These are phyloP conservation scores for Trichoderma endophyticum DNA, from an alignment of 2,329 filamentous ascomycete genomes.

Conservation along the genomic window DNA sequence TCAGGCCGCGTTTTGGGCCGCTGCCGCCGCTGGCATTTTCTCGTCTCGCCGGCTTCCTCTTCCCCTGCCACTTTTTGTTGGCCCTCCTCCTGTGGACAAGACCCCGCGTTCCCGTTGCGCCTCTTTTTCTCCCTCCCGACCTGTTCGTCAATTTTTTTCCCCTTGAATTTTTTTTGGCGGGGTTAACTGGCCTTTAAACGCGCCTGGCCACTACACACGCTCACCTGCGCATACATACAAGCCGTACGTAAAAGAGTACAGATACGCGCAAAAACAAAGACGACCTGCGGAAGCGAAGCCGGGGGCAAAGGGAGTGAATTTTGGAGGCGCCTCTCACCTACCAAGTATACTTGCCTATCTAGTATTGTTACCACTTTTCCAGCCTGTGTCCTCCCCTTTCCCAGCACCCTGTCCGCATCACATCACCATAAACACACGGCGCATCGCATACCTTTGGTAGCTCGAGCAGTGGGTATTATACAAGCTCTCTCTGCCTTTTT, in stretches of 20 bases:
- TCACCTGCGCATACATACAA: not conserved
- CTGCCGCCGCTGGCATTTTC: slow-evolving; percentile 5
- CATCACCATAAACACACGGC: not conserved
- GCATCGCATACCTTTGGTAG: not conserved
- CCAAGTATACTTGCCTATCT: not conserved
- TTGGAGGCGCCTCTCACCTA: not conserved
- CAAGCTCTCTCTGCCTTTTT: not conserved
- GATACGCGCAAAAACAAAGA: not conserved
- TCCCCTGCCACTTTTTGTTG: not conserved
- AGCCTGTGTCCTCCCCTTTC: not conserved
- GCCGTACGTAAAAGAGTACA: not conserved
- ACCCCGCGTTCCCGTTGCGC: slow-evolving; percentile 17
- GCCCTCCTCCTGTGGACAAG: not conserved
- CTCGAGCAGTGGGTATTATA: slow-evolving; percentile 7
- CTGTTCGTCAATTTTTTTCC: slow-evolving; percentile 12
- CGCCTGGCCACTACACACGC: slow-evolving; percentile 10
- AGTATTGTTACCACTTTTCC: not conserved
- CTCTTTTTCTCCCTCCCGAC: not conserved
- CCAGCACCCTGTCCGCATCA: not conserved
- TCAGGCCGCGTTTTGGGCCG: slow-evolving; percentile 17
- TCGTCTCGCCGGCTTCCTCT: slow-evolving; percentile 1
- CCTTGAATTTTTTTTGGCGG: slow-evolving; percentile 17
- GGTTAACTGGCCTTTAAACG: slow-evolving; percentile 15
- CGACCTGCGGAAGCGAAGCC: not conserved
- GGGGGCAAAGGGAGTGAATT: not conserved